These are phyloP conservation scores for Cyclocybe aegerita DNA, from an alignment of 768 basidiomycete genomes.

Conservation along the genomic window DNA sequence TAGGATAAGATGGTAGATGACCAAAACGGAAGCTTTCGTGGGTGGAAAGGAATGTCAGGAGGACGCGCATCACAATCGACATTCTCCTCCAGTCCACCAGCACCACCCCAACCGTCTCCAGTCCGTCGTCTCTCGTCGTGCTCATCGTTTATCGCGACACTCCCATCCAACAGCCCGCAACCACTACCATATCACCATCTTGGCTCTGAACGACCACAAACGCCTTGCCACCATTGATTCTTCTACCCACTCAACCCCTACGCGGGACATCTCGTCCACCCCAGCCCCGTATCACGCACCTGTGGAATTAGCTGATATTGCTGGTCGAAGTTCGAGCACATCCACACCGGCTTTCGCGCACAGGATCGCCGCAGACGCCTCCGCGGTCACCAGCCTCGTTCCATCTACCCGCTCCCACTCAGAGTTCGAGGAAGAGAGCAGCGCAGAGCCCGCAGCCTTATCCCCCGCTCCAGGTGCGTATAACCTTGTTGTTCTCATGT, in stretches of 20 bases:
- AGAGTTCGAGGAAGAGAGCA: conserved; percentile 55
- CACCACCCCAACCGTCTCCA: conserved; percentile 12
- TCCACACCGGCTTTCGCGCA: conserved; percentile 23
- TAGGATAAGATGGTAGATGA: conserved; percentile 3
- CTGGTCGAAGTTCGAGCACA: conserved; percentile 14
- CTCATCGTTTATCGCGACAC: conserved; percentile 9
- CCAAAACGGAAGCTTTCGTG: conserved; percentile 19
- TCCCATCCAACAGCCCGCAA: conserved; percentile 9
- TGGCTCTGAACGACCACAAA: conserved; percentile 21
- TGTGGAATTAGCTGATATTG: conserved; percentile 42
- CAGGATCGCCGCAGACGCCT: conserved; percentile 18
- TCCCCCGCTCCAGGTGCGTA: conserved; percentile 33
- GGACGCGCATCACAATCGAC: conserved; percentile 16
- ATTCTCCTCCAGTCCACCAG: conserved; percentile 7
- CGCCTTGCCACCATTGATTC: conserved; percentile 64
- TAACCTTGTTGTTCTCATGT: conserved; percentile 3
- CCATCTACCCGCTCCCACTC: conserved; percentile 65
- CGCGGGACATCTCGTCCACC: conserved; percentile 53
- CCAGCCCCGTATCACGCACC: conserved; percentile 42
- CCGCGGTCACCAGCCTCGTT: conserved; percentile 45
- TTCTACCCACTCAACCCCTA: conserved; percentile 51
- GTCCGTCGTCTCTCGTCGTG: conserved; percentile 7
- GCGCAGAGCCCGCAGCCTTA: conserved; percentile 27
- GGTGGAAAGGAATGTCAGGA: conserved; percentile 4
- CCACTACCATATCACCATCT: conserved; percentile 19